Base-by-base conservation (phyloP, 306 rosid species). In the Vicia sativa region DNA sequence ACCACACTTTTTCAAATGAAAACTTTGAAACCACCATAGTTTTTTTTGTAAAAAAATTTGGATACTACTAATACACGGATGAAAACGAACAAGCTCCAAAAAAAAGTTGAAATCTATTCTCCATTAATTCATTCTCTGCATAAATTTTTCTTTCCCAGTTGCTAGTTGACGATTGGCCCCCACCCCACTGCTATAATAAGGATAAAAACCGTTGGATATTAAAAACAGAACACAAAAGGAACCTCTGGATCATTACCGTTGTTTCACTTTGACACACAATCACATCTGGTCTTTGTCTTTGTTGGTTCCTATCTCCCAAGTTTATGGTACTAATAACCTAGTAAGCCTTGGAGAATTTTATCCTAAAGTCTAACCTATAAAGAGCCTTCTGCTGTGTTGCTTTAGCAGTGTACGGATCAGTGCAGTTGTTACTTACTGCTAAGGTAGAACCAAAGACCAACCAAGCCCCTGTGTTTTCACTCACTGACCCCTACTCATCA, bases 331-430 rank as follows among this genome's bases (percentile, higher is more conserved):
- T 37, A 68, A 68, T 68, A 68, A 38, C 72, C 73, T 68, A 21
- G 23, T 21, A 68, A 21, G 73, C 73, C 41, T 68, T 68, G 73
- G 73, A 53, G 73, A 68, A 68, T 68, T 63, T 68, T 68, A 53
- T 68, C 28, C 63, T 68, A 68, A 68, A 68, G 73, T 53, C 73
- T 68, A 68, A 53, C 73, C 73, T 68, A 61, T 61, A 61, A 38
- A 67, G 72, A 41, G 35, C 9, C 62, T 67, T 48, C 71, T 66
- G 45, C 3, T 48, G 9, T 19, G 60, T 48, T 16, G 59, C 59
- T 66, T 66, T 66, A 66, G 14, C 46, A 66, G 60, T 48, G 71
- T 48, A 66, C 70, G 70, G 15, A 13, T 9, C 46, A 43, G 26
- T 18, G 16, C 56, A 50, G 56, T 50, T 50, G 3, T 19, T 50